Evolutionary conservation across 371 early-diverging fungal genomes (phyloP).

Genomic region (Mucor sp.): DNA sequence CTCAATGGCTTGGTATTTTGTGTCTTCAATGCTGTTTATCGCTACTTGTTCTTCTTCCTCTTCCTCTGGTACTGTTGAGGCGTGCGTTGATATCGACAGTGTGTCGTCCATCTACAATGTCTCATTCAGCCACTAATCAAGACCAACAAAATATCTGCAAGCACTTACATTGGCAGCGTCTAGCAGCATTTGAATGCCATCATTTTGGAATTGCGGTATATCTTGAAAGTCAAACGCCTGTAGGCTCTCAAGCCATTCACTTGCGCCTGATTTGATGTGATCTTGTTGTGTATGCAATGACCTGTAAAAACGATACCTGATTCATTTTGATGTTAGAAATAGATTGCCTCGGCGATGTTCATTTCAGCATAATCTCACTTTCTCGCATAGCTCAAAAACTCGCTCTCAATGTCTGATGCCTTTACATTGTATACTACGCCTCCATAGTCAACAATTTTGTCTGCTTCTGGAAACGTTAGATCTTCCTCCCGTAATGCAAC

Average conservation of each 20-base stretch:
- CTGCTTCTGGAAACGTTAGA: constrained; percentile 14
- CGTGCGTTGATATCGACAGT: background rate
- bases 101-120: background rate
- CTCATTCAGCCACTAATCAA: background rate
- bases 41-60: background rate
- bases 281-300: background rate
- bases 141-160: background rate
- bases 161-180: constrained; percentile 17
- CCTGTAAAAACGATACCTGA: background rate
- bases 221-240: background rate
- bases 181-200: constrained; percentile 19
- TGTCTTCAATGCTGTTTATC: background rate
- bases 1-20: constrained; percentile 12
- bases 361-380: constrained; percentile 11
- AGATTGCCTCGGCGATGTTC: background rate
- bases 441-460: constrained; percentile 24
- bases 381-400: constrained; percentile 41
- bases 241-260: background rate
- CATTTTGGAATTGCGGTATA: background rate
- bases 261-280: background rate
- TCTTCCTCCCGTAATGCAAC: background rate
- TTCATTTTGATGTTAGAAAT: background rate
- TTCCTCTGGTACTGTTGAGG: background rate
- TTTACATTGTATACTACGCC: constrained; percentile 41
- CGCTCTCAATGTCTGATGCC: constrained; percentile 43